phyloP scores from a whole-genome alignment of 352 stramenopile species.

The Pythium rishiriense region DNA sequence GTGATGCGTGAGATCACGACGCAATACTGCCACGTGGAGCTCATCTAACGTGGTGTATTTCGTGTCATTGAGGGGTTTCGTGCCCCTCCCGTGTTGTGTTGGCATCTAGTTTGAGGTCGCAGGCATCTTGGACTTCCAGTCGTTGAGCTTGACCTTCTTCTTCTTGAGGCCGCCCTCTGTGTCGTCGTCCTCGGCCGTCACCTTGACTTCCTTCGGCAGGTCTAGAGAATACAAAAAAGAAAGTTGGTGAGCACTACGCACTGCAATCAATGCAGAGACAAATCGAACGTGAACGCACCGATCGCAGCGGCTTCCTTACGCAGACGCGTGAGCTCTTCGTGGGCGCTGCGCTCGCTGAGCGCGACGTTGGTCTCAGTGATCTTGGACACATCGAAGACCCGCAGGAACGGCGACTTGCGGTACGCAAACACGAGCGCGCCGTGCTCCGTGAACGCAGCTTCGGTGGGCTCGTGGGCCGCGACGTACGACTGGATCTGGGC shows the following conservation, averaged over 20 bases:
- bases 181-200: constrained; percentile 55
- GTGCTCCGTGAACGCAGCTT: constrained; percentile 49
- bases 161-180: constrained; percentile 75
- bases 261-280: neutral
- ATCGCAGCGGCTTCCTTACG: constrained; percentile 50
- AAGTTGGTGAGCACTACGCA: neutral
- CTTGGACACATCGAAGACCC: constrained; percentile 48
- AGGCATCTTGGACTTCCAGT: constrained; percentile 44
- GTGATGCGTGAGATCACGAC: constrained; percentile 55
- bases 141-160: constrained; percentile 67
- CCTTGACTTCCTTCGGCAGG: constrained; percentile 44
- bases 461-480: constrained; percentile 40
- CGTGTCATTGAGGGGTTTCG: neutral
- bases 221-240: constrained; percentile 30
- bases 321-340: constrained; percentile 42
- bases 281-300: constrained; percentile 32
- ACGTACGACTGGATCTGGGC: constrained; percentile 21
- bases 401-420: constrained; percentile 61
- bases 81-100: neutral
- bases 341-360: constrained; percentile 23
- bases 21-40: constrained; percentile 44
- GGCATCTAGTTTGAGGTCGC: constrained; percentile 17
- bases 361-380: constrained; percentile 26
- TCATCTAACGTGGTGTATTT: constrained; percentile 30
- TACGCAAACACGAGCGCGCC: constrained; percentile 56